phyloP scores from a whole-genome alignment of 345 rosid species.

The Gossypium turneri region DNA sequence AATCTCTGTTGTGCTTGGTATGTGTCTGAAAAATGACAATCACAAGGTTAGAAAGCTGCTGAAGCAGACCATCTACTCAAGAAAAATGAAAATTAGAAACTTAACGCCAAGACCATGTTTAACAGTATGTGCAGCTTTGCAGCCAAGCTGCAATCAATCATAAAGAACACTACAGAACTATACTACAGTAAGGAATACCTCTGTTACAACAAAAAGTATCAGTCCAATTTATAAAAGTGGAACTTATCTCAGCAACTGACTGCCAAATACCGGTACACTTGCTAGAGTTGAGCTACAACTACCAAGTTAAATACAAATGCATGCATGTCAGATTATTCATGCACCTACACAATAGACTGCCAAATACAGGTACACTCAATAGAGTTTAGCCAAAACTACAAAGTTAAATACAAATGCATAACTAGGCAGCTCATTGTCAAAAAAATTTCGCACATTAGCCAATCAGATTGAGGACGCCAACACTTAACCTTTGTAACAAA shows the following conservation, averaged over 20 bases:
- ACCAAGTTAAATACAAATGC: neutral
- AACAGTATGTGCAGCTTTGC: neutral
- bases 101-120: neutral
- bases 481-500: neutral
- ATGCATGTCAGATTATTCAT: neutral
- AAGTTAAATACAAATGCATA: neutral
- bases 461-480: constrained; percentile 3
- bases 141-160: neutral
- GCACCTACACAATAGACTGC: neutral
- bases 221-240: neutral
- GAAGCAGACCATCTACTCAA: neutral
- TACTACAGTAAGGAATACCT: neutral
- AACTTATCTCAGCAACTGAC: neutral
- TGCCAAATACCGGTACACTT: neutral
- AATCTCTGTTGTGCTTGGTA: constrained; percentile 51
- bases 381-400: neutral
- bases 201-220: neutral
- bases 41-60: constrained; percentile 16
- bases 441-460: neutral
- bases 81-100: neutral
- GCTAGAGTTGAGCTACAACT: neutral
- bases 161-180: neutral
- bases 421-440: neutral
- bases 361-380: neutral
- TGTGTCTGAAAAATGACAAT: constrained; percentile 44